A percentile compares a stretch with the other conserved stretches of the same genome.
These are phyloP conservation scores for Syzygium aqueum DNA, from an alignment of 345 rosid genomes.

Conservation along the genomic window DNA sequence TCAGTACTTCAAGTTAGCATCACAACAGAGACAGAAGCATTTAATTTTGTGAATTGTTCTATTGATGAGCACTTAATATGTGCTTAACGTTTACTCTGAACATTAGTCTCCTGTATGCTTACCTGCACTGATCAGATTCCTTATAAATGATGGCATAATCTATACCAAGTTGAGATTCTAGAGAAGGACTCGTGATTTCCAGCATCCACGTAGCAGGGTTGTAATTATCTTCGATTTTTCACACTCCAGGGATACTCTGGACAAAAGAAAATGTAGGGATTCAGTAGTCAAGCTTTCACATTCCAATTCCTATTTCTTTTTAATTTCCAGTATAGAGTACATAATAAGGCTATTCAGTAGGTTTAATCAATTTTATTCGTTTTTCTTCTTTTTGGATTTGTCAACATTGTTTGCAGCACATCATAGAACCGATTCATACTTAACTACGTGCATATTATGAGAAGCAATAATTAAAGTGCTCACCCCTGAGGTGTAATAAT, in stretches of 20 bases:
- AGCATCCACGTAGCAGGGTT: slow-evolving; percentile 58
- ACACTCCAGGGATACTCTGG: slow-evolving; percentile 25
- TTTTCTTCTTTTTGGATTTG: neutral
- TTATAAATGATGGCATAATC: slow-evolving; percentile 24
- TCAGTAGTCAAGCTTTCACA: neutral
- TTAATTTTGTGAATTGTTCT: neutral
- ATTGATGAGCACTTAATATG: neutral
- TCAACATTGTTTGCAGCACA: neutral
- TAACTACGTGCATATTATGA: neutral
- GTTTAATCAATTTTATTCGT: neutral
- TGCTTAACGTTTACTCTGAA: too few species aligned
- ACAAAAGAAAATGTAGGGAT: neutral
- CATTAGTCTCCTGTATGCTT: neutral
- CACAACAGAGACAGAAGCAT: neutral
- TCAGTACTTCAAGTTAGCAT: neutral
- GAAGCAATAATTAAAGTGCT: neutral
- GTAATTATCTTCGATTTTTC: slow-evolving; percentile 26
- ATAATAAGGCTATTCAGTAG: neutral
- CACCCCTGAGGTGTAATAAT: neutral
- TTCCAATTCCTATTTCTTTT: neutral
- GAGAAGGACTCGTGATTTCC: slow-evolving; percentile 20
- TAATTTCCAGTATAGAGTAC: neutral
- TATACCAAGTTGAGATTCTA: slow-evolving; percentile 17
- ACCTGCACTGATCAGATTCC: slow-evolving; percentile 12
- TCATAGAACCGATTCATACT: neutral